Evolutionary conservation across 805 yeast genomes (phyloP).

Genomic region (Starmerella etchellsii): DNA sequence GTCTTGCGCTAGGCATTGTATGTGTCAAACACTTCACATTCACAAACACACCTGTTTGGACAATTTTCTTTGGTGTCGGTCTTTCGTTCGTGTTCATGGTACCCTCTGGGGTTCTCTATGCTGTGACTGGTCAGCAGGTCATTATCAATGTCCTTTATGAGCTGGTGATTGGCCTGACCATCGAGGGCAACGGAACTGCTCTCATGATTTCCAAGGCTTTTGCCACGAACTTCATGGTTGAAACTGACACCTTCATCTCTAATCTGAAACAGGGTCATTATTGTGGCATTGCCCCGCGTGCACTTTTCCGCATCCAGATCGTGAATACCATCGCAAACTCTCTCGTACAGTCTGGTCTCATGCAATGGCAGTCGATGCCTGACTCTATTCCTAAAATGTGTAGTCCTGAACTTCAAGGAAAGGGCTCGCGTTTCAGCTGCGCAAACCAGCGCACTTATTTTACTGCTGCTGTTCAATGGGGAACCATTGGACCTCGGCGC

Average conservation of each 20-base stretch:
- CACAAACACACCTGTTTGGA: conserved; percentile 47
- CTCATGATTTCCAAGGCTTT: conserved; percentile 39
- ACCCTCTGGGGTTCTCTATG: conserved; percentile 37
- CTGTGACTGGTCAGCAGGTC: conserved; percentile 38
- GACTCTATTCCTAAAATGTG: conserved; percentile 26
- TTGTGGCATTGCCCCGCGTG: conserved; percentile 44
- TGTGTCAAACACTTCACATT: conserved; percentile 29
- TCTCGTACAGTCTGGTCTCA: conserved; percentile 24
- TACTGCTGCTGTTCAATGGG: conserved; percentile 35
- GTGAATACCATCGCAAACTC: conserved; percentile 23
- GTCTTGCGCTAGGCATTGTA: conserved; percentile 35
- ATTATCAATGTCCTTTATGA: conserved; percentile 38
- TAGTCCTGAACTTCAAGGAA: conserved; percentile 18
- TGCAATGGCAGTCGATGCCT: conserved; percentile 25
- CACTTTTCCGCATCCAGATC: conserved; percentile 39
- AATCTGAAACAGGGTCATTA: conserved; percentile 46
- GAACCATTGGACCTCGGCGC: conserved; percentile 36
- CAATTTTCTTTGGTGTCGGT: conserved; percentile 40
- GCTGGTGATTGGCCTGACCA: conserved; percentile 43
- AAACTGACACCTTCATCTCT: conserved; percentile 47
- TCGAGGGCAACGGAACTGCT: conserved; percentile 45
- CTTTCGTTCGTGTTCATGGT: conserved; percentile 39
- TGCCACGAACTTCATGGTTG: conserved; percentile 49
- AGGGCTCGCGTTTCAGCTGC: conserved; percentile 25
- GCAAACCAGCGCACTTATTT: conserved; percentile 33